A percentile compares a stretch with the other conserved stretches of the same genome.
phyloP scores from a whole-genome alignment of 805 yeast species.

The Yarrowia yakushimensis region DNA sequence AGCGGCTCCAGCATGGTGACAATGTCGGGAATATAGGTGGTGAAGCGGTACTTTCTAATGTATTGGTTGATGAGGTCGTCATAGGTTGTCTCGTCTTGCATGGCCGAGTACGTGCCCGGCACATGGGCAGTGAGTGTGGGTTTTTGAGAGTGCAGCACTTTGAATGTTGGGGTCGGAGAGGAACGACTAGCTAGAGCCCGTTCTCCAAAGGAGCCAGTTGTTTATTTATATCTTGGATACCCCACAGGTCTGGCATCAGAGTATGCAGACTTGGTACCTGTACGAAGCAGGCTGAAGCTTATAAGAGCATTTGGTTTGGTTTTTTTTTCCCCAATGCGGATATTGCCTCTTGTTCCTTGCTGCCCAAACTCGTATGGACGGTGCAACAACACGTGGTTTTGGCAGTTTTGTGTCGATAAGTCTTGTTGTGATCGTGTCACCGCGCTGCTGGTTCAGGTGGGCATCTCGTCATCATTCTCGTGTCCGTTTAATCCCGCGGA shows the following conservation, averaged over 20 bases:
- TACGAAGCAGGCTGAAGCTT: conserved; percentile 10
- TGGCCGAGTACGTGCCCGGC: conserved; percentile 1
- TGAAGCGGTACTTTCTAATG: conserved; percentile 20
- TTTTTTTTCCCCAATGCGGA: conserved; percentile 1
- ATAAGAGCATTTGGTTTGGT: neutral
- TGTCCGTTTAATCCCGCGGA: neutral
- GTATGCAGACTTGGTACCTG: conserved; percentile 10
- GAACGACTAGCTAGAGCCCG: neutral
- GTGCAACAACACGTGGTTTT: no score
- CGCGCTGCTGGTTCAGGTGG: no score
- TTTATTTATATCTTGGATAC: neutral
- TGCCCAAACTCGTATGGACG: neutral
- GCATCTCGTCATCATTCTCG: neutral
- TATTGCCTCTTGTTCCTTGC: neutral
- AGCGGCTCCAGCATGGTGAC: conserved; percentile 20
- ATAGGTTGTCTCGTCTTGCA: conserved; percentile 9
- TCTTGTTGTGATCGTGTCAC: no score
- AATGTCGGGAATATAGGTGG: conserved; percentile 17
- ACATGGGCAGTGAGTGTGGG: conserved; percentile 8
- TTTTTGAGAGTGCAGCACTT: neutral
- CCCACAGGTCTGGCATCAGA: conserved; percentile 13
- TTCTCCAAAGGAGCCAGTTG: neutral
- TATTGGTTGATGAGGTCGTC: conserved; percentile 18
- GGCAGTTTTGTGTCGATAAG: no score
- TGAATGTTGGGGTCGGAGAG: neutral